Base-by-base conservation (phyloP, 139 green algal species). In the Chlorella sorokiniana region DNA sequence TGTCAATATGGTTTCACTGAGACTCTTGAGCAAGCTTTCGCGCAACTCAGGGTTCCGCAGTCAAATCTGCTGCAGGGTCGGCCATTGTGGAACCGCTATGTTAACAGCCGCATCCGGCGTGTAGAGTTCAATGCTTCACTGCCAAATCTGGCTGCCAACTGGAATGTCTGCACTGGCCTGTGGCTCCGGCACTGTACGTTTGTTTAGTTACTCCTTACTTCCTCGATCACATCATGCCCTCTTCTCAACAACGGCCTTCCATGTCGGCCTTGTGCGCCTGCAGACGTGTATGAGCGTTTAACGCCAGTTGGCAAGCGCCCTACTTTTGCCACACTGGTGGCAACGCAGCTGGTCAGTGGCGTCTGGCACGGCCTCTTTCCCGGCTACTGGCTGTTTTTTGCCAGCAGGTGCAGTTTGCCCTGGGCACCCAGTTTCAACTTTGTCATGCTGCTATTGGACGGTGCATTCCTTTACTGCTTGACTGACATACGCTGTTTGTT, bases 201-300 rank as follows among this genome's bases (percentile, higher is more conserved):
- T 29, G 27, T 62, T 54, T 23, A 78, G 38, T 59, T 56, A 4
- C 16, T 51, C 38, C 23, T 37, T 63, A 11, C 23, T 22, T 16
- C 65, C 45, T 45, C n/a, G n/a, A n/a, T 33, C 37, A 33, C 38
- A 35, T 56, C 71, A 4, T 4, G n/a, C 54, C 25, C 29, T 8
- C 31, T 14, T 14, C 25, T 27, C 38, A 40, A 7, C 22, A 16
- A 40, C 14, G 22, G 27, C 9, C 38, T n/a, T 4, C 3, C 75
- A 23, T 73, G n/a, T 42, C 42, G 31, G 20, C n/a, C 31, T 33
- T n/a, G 41, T 9, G 29, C 14, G 23, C 37, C n/a, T 74, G 68
- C 82, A 91, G 85, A 97, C 68, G 94, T 98, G 75, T 98, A 98
- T 74, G 94, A 97, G 72, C 88, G 94, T 2, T 64, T 96, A 33